A percentile compares a stretch with the other conserved stretches of the same genome.
These are phyloP conservation scores for Tetramitus jugosus DNA, from an alignment of 208 protist species.

Conservation along the genomic window DNA sequence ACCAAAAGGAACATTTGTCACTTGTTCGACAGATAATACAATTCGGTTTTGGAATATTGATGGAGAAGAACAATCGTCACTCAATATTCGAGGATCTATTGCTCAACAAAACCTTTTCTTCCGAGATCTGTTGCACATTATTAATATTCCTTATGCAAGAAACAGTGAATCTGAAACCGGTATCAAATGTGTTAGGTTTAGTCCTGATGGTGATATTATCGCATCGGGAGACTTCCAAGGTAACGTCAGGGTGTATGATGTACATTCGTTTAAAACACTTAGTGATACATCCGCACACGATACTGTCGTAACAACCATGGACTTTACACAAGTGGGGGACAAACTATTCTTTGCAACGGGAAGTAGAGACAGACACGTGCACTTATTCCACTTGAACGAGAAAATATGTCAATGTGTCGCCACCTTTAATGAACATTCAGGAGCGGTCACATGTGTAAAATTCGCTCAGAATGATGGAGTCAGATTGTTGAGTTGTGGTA, in stretches of 20 bases:
- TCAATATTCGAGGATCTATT: background rate
- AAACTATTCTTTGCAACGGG: constrained; percentile 20
- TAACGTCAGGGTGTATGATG: constrained; percentile 14
- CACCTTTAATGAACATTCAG: constrained; percentile 29
- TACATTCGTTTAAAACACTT: background rate
- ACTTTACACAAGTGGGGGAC: constrained; percentile 5
- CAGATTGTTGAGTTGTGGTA: constrained; percentile 26
- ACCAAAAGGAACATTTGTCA: constrained; percentile 28
- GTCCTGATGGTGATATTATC: constrained; percentile 25
- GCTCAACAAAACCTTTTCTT: background rate
- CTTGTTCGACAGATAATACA: constrained; percentile 32
- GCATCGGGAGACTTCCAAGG: constrained; percentile 32
- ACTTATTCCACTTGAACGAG: constrained; percentile 22
- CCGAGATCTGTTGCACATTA: constrained; percentile 22
- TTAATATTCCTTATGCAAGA: background rate
- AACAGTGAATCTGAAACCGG: background rate
- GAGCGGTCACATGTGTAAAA: constrained; percentile 29
- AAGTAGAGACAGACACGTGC: constrained; percentile 25
- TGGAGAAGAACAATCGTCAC: background rate
- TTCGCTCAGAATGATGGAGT: constrained; percentile 20
- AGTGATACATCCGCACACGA: constrained; percentile 21
- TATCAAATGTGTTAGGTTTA: constrained; percentile 29
- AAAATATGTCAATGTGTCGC: background rate
- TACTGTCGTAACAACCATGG: constrained; percentile 26
- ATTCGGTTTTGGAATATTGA: constrained; percentile 36